These are phyloP conservation scores for Blastobotrys terrestris DNA, from an alignment of 805 yeast species.

Conservation along the genomic window DNA sequence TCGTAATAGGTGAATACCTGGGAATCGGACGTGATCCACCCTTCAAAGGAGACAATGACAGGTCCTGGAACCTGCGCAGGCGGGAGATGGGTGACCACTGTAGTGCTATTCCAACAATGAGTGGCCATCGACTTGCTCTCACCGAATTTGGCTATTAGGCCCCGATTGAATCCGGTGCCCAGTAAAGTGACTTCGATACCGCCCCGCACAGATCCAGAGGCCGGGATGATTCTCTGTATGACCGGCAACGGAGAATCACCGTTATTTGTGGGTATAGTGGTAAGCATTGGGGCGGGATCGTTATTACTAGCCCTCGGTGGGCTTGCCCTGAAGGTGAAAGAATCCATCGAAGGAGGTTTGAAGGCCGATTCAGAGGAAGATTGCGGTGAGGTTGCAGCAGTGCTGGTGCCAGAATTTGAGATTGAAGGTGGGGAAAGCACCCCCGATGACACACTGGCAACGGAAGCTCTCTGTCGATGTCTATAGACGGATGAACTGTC, in stretches of 20 bases:
- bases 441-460: constrained; percentile 1
- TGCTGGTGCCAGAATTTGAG: not conserved
- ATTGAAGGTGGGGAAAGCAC: not conserved
- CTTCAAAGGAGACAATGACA: constrained; percentile 78
- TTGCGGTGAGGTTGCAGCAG: constrained; percentile 8
- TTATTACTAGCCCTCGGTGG: not conserved
- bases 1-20: constrained; percentile 86
- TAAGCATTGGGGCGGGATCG: not conserved
- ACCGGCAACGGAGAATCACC: constrained; percentile 38
- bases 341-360: not conserved
- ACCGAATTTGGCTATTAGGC: constrained; percentile 82
- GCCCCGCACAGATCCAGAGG: constrained; percentile 91
- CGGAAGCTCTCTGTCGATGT: not conserved
- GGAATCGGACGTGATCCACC: constrained; percentile 37
- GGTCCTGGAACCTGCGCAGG: constrained; percentile 89
- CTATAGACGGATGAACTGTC: not conserved
- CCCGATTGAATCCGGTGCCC: constrained; percentile 82
- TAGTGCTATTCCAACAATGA: constrained; percentile 93
- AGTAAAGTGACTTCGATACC: constrained; percentile 90
- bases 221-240: constrained; percentile 84
- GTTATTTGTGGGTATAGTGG: not conserved
- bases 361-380: not conserved
- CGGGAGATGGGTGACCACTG: constrained; percentile 89
- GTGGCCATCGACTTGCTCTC: constrained; percentile 49
- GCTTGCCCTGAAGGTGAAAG: not conserved